Percentiles rank a stretch among this genome's conserved stretches.
Conservation (phyloP, 2,329 filamentous ascomycete genomes). For the Shiraia sp. region DNA sequence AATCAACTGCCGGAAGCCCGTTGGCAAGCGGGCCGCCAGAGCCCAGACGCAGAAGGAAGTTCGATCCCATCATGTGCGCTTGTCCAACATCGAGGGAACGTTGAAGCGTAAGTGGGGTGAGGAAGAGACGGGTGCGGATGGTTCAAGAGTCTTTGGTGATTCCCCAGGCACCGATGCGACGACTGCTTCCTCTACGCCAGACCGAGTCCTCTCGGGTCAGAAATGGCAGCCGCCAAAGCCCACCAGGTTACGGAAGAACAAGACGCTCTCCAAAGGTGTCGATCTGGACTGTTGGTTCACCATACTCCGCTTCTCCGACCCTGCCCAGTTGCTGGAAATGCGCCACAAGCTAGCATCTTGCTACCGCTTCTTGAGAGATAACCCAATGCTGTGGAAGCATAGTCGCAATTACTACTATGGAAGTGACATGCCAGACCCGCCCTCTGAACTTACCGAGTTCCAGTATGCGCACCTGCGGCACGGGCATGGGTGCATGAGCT, state of each 20-base stretch:
- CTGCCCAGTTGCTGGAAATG: slow-evolving; percentile 41
- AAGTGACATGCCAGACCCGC: slow-evolving; percentile 38
- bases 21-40: slow-evolving; percentile 27
- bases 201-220: slow-evolving; percentile 19
- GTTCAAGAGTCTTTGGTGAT: slow-evolving; percentile 2
- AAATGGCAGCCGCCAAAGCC: slow-evolving; percentile 31
- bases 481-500: slow-evolving; percentile 46
- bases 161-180: slow-evolving; percentile 9
- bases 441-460: slow-evolving; percentile 42
- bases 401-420: slow-evolving; percentile 41
- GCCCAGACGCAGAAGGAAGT: slow-evolving; percentile 29
- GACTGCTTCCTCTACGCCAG: slow-evolving; percentile 8
- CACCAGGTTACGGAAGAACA: slow-evolving; percentile 33
- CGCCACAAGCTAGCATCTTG: slow-evolving; percentile 40
- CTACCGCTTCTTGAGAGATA: slow-evolving; percentile 39
- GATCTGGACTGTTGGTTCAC: slow-evolving; percentile 42
- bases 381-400: slow-evolving; percentile 45
- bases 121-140: slow-evolving; percentile 8
- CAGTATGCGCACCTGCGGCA: slow-evolving; percentile 47
- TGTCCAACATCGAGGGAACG: slow-evolving; percentile 31
- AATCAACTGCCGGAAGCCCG: slow-evolving; percentile 40
- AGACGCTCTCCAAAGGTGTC: slow-evolving; percentile 29
- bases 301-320: slow-evolving; percentile 41
- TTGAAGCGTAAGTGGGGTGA: slow-evolving; percentile 32
- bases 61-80: slow-evolving; percentile 33